A percentile compares a stretch with the other conserved stretches of the same genome.
Evolutionary conservation across 257 asterid genomes (phyloP).

Genomic region (Solanum verrucosum): DNA sequence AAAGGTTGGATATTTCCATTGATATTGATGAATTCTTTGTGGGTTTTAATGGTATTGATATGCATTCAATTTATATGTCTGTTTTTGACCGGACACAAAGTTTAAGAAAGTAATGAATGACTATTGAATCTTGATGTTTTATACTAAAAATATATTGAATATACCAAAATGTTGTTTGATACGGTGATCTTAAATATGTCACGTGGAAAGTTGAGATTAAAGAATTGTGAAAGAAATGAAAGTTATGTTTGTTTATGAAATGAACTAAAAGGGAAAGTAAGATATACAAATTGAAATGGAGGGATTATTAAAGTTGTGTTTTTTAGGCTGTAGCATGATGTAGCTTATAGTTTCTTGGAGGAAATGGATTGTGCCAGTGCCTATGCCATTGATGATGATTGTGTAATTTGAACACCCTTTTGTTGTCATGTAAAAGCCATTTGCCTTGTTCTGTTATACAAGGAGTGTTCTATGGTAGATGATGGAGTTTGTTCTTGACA

Average conservation of each 20-base stretch:
- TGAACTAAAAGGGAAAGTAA: background rate
- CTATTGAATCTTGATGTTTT: background rate
- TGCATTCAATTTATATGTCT: background rate
- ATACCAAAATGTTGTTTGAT: background rate
- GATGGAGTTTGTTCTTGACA: background rate
- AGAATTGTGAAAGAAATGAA: background rate
- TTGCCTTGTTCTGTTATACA: background rate
- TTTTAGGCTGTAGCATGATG: background rate
- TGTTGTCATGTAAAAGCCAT: background rate
- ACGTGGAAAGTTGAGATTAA: background rate
- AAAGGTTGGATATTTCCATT: background rate
- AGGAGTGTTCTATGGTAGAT: background rate
- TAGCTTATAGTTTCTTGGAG: background rate
- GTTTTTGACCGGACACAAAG: too few relatives aligned
- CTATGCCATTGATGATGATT: background rate
- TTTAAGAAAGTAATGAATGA: too few relatives aligned
- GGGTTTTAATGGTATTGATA: background rate
- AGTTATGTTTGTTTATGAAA: background rate
- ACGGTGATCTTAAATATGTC: background rate
- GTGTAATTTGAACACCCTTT: background rate
- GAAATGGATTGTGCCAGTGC: background rate
- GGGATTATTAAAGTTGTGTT: background rate
- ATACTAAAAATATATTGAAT: background rate
- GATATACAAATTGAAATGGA: background rate
- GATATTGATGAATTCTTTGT: background rate